These are phyloP conservation scores for Inga laurina DNA, from an alignment of 306 rosid genomes.

Conservation along the genomic window DNA sequence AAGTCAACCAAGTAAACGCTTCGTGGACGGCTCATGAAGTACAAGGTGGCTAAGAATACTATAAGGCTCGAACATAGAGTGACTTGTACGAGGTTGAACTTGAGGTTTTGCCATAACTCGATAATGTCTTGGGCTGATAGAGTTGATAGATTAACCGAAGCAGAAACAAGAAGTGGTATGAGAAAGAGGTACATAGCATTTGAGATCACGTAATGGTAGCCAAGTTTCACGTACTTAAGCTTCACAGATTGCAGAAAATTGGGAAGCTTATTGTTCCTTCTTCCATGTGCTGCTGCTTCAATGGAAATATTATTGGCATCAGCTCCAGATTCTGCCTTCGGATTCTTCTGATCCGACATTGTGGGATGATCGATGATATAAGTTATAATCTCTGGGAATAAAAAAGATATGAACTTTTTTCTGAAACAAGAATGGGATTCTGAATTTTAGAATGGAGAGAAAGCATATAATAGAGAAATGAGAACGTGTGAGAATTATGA, in stretches of 20 bases:
- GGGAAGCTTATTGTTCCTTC: slow-evolving; percentile 43
- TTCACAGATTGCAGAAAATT: slow-evolving; percentile 67
- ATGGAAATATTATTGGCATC: background rate
- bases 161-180: slow-evolving; percentile 49
- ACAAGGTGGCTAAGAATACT: slow-evolving; percentile 65
- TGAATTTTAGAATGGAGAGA: background rate
- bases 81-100: slow-evolving; percentile 61
- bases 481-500: background rate
- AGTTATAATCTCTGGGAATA: background rate
- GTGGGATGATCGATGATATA: background rate
- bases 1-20: slow-evolving; percentile 70
- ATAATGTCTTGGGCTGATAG: slow-evolving; percentile 30
- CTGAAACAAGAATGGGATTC: background rate
- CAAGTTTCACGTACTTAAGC: slow-evolving; percentile 88
- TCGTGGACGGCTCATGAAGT: slow-evolving; percentile 82
- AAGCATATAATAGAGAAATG: background rate
- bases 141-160: slow-evolving; percentile 63
- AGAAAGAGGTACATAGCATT: slow-evolving; percentile 82
- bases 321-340: background rate
- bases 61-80: slow-evolving; percentile 55
- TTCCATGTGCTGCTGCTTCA: background rate
- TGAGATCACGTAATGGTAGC: slow-evolving; percentile 81
- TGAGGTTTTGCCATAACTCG: slow-evolving; percentile 40
- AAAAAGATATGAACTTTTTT: background rate
- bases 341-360: background rate